phyloP scores from a whole-genome alignment of 2,329 filamentous ascomycete genomes.

The Ophiosphaerella narmari region DNA sequence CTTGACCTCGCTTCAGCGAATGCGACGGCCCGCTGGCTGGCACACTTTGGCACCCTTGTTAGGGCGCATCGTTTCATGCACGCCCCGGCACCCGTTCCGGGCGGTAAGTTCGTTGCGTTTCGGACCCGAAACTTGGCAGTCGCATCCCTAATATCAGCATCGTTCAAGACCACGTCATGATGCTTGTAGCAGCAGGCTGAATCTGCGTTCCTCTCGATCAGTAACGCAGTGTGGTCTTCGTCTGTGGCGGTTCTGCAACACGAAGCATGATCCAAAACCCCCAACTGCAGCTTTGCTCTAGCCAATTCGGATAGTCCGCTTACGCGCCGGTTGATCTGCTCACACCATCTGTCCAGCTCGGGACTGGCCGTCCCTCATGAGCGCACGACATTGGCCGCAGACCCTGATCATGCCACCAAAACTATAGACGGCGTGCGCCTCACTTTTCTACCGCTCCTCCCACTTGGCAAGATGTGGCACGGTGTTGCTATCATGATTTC shows the following conservation, averaged over 20 bases:
- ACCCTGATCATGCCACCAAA: slow-evolving; percentile 25
- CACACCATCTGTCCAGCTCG: slow-evolving; percentile 36
- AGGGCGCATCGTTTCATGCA: slow-evolving; percentile 39
- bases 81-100: slow-evolving; percentile 42
- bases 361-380: slow-evolving; percentile 40
- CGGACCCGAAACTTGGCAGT: slow-evolving; percentile 36
- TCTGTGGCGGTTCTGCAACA: slow-evolving; percentile 13
- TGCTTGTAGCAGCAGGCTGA: slow-evolving; percentile 11
- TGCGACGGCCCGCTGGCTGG: slow-evolving; percentile 44
- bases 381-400: slow-evolving; percentile 31
- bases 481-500: slow-evolving; percentile 26
- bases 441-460: slow-evolving; percentile 24
- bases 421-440: slow-evolving; percentile 29
- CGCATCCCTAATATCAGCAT: slow-evolving; percentile 17
- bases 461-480: slow-evolving; percentile 16
- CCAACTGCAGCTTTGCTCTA: slow-evolving; percentile 5
- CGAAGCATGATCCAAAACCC: slow-evolving; percentile 9
- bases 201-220: not conserved
- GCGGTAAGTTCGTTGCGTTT: slow-evolving; percentile 44
- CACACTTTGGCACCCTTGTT: slow-evolving; percentile 40
- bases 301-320: slow-evolving; percentile 31
- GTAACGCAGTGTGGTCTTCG: slow-evolving; percentile 11
- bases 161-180: slow-evolving; percentile 15
- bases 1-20: slow-evolving; percentile 60
- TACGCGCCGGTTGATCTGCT: slow-evolving; percentile 47